Evolutionary conservation across 805 yeast species (phyloP), one percentile per base, ranked within the genome.

Genomic region (Helenozyma baotianmanensis): DNA sequence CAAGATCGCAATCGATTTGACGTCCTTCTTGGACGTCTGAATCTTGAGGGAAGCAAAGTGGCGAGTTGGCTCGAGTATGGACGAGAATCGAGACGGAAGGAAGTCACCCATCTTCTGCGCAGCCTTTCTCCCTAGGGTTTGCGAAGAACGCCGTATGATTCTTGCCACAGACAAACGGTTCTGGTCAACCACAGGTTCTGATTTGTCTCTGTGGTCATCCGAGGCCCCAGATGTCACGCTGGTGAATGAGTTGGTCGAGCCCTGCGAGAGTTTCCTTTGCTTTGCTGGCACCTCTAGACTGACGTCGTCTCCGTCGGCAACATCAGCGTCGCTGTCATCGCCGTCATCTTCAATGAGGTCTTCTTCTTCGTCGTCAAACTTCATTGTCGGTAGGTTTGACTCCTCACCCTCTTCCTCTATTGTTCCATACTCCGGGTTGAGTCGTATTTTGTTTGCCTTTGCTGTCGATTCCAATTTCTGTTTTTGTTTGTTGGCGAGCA

Each of bases 71-170:
- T 89, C 96, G 47, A 89, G 63, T 37, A 89, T 80, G 2, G 95
- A 84, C 9, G 86, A 76, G 24, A 89, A 78, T 33, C 83, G 77
- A 9, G 79, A 68, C 2, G 96, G 96, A 14, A 89, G 67, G 40
- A 81, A 82, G n/a, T 85, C 85, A 0, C 95, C 96, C 74, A 88
- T 80, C 32, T 79, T 82, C 48, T 82, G 94, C 0, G 95, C 96
- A 1, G 92, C 92, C 42, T 76, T 77, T 30, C 89, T 63, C 0
- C 90, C 89, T 35, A 83, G 62, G 4, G 74, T 76, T 47, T 84
- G 94, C 0, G 92, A 83, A 2, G 90, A 82, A 39, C 86, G 67
- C 45, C 94, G 63, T 16, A 84, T 76, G 63, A 84, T 70, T 36
- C 94, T 59, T 0, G 86, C 92, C 9, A 84, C 83, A 0, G 87